A percentile compares a stretch with the other conserved stretches of the same genome.
Conservation (phyloP, 1,139 yeast species). For the Hansenula anomala region DNA sequence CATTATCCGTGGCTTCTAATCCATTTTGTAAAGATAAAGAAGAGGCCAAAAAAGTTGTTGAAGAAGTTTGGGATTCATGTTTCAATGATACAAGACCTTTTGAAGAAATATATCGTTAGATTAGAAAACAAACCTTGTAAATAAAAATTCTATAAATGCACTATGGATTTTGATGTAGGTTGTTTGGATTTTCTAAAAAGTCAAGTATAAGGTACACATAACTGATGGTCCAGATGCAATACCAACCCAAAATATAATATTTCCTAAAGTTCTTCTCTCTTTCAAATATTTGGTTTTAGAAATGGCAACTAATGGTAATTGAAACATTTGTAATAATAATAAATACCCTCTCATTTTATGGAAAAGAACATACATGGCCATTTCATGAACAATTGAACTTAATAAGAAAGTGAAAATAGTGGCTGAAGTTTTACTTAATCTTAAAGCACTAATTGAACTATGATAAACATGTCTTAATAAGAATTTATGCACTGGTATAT, state of each 20-base stretch:
- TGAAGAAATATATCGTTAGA: constrained; percentile 81
- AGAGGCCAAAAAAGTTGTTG: constrained; percentile 76
- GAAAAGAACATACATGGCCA: constrained; percentile 88
- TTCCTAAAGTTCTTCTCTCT: constrained; percentile 62
- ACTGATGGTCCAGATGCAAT: constrained; percentile 87
- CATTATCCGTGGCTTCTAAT: constrained; percentile 76
- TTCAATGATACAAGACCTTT: constrained; percentile 95
- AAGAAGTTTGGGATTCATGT: constrained; percentile 89
- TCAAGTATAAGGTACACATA: constrained; percentile 78
- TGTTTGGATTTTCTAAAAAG: constrained; percentile 48
- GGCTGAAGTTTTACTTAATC: constrained; percentile 62
- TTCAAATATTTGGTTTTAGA: constrained; percentile 48
- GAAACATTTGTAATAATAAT: constrained; percentile 73
- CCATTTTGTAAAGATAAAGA: constrained; percentile 71
- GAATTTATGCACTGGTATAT: constrained; percentile 90
- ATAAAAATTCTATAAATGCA: constrained; percentile 4
- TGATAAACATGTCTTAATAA: constrained; percentile 91
- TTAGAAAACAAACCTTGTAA: too few species aligned
- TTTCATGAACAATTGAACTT: constrained; percentile 81
- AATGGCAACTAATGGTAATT: constrained; percentile 55
- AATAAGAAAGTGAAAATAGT: constrained; percentile 77
- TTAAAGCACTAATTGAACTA: constrained; percentile 75
- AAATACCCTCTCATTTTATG: constrained; percentile 76
- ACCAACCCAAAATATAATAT: constrained; percentile 87
- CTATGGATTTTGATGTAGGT: constrained; percentile 2